Evolutionary conservation across 768 basidiomycete species (phyloP).

Genomic region (Hericium erinaceus): DNA sequence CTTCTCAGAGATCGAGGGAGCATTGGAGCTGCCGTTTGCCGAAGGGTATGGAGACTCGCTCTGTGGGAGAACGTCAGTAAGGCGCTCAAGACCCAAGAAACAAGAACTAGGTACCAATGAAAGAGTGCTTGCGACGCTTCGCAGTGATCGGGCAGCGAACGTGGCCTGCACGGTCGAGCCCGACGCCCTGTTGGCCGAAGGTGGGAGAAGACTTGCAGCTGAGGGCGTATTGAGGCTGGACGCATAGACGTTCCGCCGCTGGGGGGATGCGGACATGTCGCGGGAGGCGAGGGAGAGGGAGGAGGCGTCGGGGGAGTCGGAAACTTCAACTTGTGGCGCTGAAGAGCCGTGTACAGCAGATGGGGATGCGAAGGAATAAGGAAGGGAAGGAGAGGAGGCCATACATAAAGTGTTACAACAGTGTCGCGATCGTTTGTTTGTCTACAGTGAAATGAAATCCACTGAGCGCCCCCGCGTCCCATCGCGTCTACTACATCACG

Average conservation of each 20-base stretch:
- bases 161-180: slow-evolving; percentile 12
- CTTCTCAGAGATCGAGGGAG: not conserved
- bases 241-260: not conserved
- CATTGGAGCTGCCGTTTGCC: not conserved
- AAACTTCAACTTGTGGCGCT: no score
- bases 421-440: no score
- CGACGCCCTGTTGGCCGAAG: slow-evolving; percentile 3
- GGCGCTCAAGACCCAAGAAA: slow-evolving; percentile 2
- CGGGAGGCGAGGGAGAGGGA: no score
- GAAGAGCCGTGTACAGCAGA: no score
- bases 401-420: no score
- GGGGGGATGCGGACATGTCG: no score
- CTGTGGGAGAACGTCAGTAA: not conserved
- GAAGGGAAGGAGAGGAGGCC: no score
- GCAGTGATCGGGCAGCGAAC: slow-evolving; percentile 13
- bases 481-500: not conserved
- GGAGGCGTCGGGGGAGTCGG: not conserved
- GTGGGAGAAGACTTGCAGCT: slow-evolving; percentile 8
- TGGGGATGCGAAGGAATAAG: no score
- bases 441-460: no score
- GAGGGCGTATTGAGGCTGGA: slow-evolving; percentile 6
- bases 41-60: not conserved
- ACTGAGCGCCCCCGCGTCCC: no score
- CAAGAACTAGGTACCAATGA: slow-evolving; percentile 11
- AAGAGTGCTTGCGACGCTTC: slow-evolving; percentile 13